A percentile compares a stretch with the other conserved stretches of the same genome.
Conservation (phyloP, 176 grass and related monocot genomes). For the Tillandsia leiboldiana region DNA sequence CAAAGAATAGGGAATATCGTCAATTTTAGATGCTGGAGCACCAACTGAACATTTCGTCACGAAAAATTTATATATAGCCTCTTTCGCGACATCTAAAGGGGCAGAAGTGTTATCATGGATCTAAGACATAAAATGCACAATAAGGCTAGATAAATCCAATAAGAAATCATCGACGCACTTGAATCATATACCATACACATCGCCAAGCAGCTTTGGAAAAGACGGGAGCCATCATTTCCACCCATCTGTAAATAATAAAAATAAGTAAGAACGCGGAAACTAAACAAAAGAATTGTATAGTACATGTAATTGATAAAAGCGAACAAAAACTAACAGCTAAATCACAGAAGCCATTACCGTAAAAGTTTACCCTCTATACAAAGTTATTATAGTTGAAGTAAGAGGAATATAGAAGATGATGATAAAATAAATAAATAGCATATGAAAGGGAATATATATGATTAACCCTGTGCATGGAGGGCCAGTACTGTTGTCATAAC, state of each 20-base stretch:
- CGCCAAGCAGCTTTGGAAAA: constrained; percentile 72
- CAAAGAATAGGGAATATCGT: background rate
- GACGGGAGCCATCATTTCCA: constrained; percentile 94
- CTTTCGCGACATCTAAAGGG: no score
- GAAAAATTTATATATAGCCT: no score
- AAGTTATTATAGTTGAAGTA: background rate
- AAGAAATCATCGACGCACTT: constrained; percentile 14
- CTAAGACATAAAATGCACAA: background rate
- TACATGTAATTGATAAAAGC: background rate
- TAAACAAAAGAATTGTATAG: background rate
- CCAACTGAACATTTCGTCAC: no score
- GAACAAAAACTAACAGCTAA: no score
- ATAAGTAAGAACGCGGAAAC: background rate
- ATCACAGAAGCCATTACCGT: no score
- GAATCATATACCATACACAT: constrained; percentile 81
- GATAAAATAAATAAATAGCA: background rate
- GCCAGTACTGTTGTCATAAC: constrained; percentile 48
- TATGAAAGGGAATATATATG: background rate
- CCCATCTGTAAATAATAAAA: constrained; percentile 36
- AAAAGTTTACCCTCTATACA: no score
- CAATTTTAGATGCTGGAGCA: background rate
- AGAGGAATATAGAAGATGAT: background rate
- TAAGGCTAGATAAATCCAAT: background rate
- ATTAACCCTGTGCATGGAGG: constrained; percentile 71
- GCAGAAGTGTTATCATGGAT: background rate